Evolutionary conservation across 768 basidiomycete genomes (phyloP).

Genomic region (Coprinopsis strossmayeri): DNA sequence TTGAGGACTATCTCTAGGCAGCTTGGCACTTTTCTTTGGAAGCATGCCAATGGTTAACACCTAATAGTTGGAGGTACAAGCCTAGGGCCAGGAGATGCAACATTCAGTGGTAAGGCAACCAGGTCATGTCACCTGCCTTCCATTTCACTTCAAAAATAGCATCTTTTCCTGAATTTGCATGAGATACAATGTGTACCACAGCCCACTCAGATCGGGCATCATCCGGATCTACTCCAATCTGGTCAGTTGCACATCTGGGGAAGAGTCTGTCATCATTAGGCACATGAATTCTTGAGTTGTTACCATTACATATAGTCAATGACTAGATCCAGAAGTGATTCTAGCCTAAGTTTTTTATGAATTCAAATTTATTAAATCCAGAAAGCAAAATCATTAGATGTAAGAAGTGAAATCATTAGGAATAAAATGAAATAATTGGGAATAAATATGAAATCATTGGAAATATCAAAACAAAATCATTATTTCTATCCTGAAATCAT

Average conservation of each 20-base stretch:
- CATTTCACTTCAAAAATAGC: slow-evolving; percentile 20
- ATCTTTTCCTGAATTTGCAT: neutral
- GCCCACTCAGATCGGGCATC: slow-evolving; percentile 6
- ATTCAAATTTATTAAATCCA: slow-evolving; percentile 11
- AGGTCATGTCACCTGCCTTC: slow-evolving; percentile 25
- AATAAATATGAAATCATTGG: too few relatives aligned
- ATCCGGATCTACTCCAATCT: neutral
- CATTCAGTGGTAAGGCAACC: slow-evolving; percentile 9
- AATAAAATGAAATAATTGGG: too few relatives aligned
- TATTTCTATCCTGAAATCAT: too few relatives aligned
- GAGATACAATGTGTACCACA: neutral
- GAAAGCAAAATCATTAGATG: too few relatives aligned
- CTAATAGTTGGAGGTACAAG: slow-evolving; percentile 4
- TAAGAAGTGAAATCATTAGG: too few relatives aligned
- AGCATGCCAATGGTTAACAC: neutral
- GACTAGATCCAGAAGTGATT: too few relatives aligned
- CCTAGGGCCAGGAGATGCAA: neutral
- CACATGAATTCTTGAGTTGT: slow-evolving; percentile 21
- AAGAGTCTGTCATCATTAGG: slow-evolving; percentile 31
- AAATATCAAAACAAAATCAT: too few relatives aligned
- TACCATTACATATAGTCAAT: slow-evolving; percentile 24
- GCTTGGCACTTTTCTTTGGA: neutral
- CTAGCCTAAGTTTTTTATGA: slow-evolving; percentile 16
- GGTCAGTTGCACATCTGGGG: slow-evolving; percentile 21
- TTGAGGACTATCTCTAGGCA: neutral